Conservation (phyloP, 768 basidiomycete genomes). For the Mycena capillaripes region DNA sequence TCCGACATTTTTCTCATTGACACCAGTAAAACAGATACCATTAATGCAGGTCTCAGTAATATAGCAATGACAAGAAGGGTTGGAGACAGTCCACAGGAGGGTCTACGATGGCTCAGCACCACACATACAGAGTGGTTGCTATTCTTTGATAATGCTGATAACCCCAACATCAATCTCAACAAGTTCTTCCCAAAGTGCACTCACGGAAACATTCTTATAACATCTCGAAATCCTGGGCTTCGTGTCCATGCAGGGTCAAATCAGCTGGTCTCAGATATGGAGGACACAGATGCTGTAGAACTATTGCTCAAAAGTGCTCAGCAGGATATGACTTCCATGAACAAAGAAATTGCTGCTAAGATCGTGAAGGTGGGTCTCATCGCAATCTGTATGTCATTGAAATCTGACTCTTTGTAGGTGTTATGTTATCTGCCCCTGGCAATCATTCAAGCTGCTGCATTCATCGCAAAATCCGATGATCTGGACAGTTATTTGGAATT, state of each 20-base stretch:
- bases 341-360: neutral
- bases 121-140: neutral
- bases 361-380: neutral
- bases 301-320: neutral
- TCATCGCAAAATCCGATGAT: neutral
- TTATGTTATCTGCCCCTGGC: constrained; percentile 2
- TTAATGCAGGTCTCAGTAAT: neutral
- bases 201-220: constrained; percentile 29
- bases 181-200: constrained; percentile 7
- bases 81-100: neutral
- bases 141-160: neutral
- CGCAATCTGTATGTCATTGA: neutral
- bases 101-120: neutral
- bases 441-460: constrained; percentile 2
- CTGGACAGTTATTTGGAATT: neutral
- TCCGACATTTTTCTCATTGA: too few relatives aligned
- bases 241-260: neutral
- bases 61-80: neutral
- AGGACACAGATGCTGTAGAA: too few relatives aligned
- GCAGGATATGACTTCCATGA: neutral
- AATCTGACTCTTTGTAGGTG: neutral
- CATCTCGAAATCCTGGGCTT: constrained; percentile 8
- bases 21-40: neutral
- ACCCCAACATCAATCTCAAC: neutral
- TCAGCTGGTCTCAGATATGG: neutral